Evolutionary conservation across 352 stramenopile species (phyloP).

Genomic region (Phytophthora chlamydospora): DNA sequence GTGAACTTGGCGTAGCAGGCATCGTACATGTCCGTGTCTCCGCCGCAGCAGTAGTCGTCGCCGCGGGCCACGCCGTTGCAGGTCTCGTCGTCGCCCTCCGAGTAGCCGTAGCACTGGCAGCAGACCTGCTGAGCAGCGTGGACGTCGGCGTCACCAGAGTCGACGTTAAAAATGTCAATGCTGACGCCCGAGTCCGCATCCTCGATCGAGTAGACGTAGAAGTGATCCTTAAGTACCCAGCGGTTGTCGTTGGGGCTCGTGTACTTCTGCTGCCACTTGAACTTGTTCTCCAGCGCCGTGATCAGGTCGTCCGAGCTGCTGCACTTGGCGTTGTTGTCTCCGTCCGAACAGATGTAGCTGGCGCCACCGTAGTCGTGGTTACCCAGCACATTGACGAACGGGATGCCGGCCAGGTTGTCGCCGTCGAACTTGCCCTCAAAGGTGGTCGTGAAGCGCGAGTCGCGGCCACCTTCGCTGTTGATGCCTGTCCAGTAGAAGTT

Average conservation of each 20-base stretch:
- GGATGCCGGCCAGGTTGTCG: slow-evolving; percentile 47
- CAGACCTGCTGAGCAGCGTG: slow-evolving; percentile 61
- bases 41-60: slow-evolving; percentile 59
- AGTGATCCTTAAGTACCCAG: slow-evolving; percentile 65
- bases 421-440: slow-evolving; percentile 69
- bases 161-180: slow-evolving; percentile 74
- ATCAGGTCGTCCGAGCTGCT: slow-evolving; percentile 35
- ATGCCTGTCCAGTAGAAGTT: slow-evolving; percentile 81
- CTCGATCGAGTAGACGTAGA: slow-evolving; percentile 58
- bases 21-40: slow-evolving; percentile 58
- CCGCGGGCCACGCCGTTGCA: slow-evolving; percentile 55
- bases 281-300: slow-evolving; percentile 47
- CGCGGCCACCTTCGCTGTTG: slow-evolving; percentile 44
- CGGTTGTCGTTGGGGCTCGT: slow-evolving; percentile 63
- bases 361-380: slow-evolving; percentile 79
- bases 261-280: slow-evolving; percentile 58
- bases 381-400: slow-evolving; percentile 69
- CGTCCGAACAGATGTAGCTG: slow-evolving; percentile 58
- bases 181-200: slow-evolving; percentile 47
- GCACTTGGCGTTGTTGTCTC: slow-evolving; percentile 40
- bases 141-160: slow-evolving; percentile 62
- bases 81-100: slow-evolving; percentile 42
- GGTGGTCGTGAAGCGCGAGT: slow-evolving; percentile 60
- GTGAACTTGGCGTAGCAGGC: slow-evolving; percentile 63
- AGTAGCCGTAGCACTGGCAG: slow-evolving; percentile 74